Percentiles rank a stretch among this genome's conserved stretches.
Evolutionary conservation across 257 asterid species (phyloP).

Genomic region (Solanum gandarillasii): DNA sequence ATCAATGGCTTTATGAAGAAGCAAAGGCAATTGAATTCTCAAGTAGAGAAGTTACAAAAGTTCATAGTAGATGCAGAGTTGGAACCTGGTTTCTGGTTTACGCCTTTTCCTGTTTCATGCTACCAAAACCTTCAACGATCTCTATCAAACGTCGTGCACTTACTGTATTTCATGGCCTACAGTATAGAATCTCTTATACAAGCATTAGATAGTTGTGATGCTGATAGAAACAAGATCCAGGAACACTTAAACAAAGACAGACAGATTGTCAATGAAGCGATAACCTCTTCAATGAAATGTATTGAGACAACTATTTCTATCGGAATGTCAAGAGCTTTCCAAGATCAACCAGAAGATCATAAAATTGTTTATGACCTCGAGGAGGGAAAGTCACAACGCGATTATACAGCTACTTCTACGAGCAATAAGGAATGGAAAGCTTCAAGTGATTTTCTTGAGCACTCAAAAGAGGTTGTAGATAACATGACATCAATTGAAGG

Average conservation of each 20-base stretch:
- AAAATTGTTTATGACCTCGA: slow-evolving; percentile 18
- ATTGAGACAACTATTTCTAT: not conserved
- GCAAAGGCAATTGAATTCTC: slow-evolving; percentile 10
- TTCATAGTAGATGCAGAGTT: slow-evolving; percentile 19
- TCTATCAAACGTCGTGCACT: slow-evolving; percentile 13
- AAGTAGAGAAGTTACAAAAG: slow-evolving; percentile 11
- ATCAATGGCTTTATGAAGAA: slow-evolving; percentile 9
- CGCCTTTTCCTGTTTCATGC: slow-evolving; percentile 29
- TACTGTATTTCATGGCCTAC: slow-evolving; percentile 20
- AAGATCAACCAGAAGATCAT: slow-evolving; percentile 4
- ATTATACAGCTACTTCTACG: not conserved
- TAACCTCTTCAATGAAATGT: slow-evolving; percentile 10
- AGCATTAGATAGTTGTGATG: not conserved
- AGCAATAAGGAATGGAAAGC: slow-evolving; percentile 3
- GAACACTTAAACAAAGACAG: slow-evolving; percentile 18
- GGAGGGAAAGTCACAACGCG: slow-evolving; percentile 10
- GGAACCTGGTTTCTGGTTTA: slow-evolving; percentile 43
- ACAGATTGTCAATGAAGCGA: slow-evolving; percentile 4
- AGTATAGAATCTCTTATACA: slow-evolving; percentile 18
- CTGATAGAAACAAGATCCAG: slow-evolving; percentile 7
- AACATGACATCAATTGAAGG: slow-evolving; percentile 2
- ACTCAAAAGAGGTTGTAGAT: not conserved
- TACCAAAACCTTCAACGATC: slow-evolving; percentile 24
- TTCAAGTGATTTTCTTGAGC: slow-evolving; percentile 1
- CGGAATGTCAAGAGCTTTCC: not conserved